Percentiles rank a stretch among this genome's conserved stretches.
Conservation (phyloP, 2,329 filamentous ascomycete species). For the Penicillium sp. region DNA sequence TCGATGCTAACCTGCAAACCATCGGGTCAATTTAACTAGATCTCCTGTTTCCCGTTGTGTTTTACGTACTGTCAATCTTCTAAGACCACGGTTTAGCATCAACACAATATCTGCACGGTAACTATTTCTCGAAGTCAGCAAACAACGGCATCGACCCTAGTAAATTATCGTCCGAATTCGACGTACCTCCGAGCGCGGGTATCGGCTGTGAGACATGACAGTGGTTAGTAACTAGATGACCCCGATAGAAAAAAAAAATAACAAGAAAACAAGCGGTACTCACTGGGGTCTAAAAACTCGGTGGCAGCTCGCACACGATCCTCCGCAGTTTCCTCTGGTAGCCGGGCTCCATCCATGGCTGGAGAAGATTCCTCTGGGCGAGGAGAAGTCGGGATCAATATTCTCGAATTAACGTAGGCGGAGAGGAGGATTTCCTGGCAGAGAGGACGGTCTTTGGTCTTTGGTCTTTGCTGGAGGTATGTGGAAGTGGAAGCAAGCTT, state of each 20-base stretch:
- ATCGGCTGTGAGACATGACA: slow-evolving; percentile 45
- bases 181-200: slow-evolving; percentile 52
- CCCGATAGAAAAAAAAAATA: neutral
- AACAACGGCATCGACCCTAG: neutral
- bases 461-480: neutral
- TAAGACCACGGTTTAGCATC: slow-evolving; percentile 61
- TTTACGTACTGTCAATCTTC: slow-evolving; percentile 52
- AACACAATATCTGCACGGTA: slow-evolving; percentile 86
- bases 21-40: neutral
- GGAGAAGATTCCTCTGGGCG: slow-evolving; percentile 11
- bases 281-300: slow-evolving; percentile 93
- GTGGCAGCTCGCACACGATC: slow-evolving; percentile 82
- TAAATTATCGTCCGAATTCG: neutral
- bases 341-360: slow-evolving; percentile 67
- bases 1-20: slow-evolving; percentile 67
- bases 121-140: slow-evolving; percentile 46
- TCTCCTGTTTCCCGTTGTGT: neutral
- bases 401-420: neutral
- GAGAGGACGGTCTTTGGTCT: neutral
- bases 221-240: slow-evolving; percentile 14
- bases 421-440: neutral
- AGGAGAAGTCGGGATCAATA: slow-evolving; percentile 9
- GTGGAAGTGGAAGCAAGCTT: neutral
- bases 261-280: slow-evolving; percentile 30
- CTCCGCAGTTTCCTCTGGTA: slow-evolving; percentile 78